A percentile compares a stretch with the other conserved stretches of the same genome.
Evolutionary conservation across 1,139 yeast species (phyloP).

Genomic region (Candida sanyaensis): DNA sequence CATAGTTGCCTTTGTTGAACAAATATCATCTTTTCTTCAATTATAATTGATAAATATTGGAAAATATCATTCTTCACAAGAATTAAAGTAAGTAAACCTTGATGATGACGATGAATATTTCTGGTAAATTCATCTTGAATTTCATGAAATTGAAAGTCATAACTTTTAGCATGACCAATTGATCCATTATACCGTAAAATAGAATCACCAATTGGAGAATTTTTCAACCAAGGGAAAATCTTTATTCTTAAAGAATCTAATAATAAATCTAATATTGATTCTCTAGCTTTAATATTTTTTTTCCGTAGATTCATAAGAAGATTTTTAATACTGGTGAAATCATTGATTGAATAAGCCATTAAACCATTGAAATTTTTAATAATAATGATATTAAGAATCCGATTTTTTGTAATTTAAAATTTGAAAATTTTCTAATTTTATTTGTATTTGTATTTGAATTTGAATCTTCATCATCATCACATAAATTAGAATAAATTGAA

Average conservation of each 20-base stretch:
- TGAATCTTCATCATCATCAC: constrained; percentile 9
- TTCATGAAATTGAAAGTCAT: constrained; percentile 10
- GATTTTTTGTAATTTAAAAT: constrained; percentile 54
- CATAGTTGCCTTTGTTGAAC: constrained; percentile 58
- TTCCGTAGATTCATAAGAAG: constrained; percentile 64
- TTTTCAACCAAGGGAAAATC: constrained; percentile 58
- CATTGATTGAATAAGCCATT: constrained; percentile 60
- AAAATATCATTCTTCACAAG: constrained; percentile 60
- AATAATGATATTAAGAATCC: constrained; percentile 62
- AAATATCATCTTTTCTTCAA: constrained; percentile 44
- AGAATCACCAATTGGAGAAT: constrained; percentile 36
- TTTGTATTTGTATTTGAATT: no score
- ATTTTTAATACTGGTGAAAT: constrained; percentile 58
- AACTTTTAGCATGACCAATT: neutral
- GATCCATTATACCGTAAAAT: constrained; percentile 17
- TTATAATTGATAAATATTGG: constrained; percentile 46
- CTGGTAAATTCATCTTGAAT: constrained; percentile 17
- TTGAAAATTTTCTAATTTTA: constrained; percentile 13
- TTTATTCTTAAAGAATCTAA: constrained; percentile 66
- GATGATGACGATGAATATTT: constrained; percentile 54
- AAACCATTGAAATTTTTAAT: constrained; percentile 81
- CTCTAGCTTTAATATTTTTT: constrained; percentile 58
- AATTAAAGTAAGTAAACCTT: constrained; percentile 57
- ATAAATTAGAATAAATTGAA: constrained; percentile 51
- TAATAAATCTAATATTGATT: constrained; percentile 67